phyloP scores from a whole-genome alignment of 192 early-diverging fungal species.

The Coemansia sp. region DNA sequence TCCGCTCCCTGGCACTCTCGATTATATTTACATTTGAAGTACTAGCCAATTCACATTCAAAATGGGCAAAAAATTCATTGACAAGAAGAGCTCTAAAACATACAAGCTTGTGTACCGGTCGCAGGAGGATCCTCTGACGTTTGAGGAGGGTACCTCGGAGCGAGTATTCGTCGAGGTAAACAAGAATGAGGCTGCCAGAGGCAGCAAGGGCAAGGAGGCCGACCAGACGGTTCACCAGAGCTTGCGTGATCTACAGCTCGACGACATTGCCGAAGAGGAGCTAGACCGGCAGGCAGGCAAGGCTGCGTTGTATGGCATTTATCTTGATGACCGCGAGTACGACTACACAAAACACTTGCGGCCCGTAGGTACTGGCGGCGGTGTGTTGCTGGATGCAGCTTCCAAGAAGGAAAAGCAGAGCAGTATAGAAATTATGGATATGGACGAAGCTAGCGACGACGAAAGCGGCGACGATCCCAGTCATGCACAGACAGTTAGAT shows the following conservation, averaged over 20 bases:
- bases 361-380: constrained; percentile 70
- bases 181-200: background rate
- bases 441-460: constrained; percentile 26
- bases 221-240: constrained; percentile 24
- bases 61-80: constrained; percentile 72
- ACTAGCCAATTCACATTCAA: background rate
- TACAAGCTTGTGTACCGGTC: constrained; percentile 94
- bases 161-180: constrained; percentile 75
- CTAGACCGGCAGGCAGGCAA: constrained; percentile 52
- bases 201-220: constrained; percentile 17
- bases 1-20: background rate
- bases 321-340: constrained; percentile 86
- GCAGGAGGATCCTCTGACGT: constrained; percentile 85
- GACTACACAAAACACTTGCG: constrained; percentile 93
- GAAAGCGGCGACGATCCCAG: background rate
- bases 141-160: constrained; percentile 70
- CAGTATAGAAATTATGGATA: constrained; percentile 32
- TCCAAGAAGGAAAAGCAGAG: constrained; percentile 54
- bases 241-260: constrained; percentile 13
- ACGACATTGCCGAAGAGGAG: constrained; percentile 15
- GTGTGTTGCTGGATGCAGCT: constrained; percentile 70
- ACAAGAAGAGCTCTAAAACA: constrained; percentile 76
- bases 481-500: constrained; percentile 4
- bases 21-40: background rate
- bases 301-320: constrained; percentile 86